Percentiles rank a stretch among this genome's conserved stretches.
Conservation (phyloP, 148 eudicot species). For the Rhododendron molle region DNA sequence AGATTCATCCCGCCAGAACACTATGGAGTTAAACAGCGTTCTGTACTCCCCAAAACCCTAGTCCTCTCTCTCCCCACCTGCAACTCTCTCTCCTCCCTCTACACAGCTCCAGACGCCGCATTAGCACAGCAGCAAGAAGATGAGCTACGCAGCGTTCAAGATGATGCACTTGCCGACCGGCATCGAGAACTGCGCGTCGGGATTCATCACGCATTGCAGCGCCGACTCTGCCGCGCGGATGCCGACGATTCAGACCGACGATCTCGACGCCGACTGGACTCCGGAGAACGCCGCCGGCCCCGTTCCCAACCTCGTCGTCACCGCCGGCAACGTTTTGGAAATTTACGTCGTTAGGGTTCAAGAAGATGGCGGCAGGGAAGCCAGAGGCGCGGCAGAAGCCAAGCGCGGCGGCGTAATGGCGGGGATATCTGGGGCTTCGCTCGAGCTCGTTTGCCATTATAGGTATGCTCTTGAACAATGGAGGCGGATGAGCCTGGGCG, state of each 20-base stretch:
- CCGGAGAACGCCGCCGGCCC: conserved; percentile 40
- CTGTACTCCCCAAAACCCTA: conserved; percentile 17
- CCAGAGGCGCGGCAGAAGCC: conserved; percentile 18
- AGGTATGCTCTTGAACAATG: conserved; percentile 31
- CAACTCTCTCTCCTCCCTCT: not conserved
- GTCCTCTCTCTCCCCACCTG: not conserved
- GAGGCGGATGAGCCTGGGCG: not conserved
- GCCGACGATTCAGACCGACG: conserved; percentile 45
- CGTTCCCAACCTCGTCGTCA: conserved; percentile 67
- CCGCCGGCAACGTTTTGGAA: conserved; percentile 75
- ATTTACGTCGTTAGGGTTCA: conserved; percentile 60
- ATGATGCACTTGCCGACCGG: conserved; percentile 91
- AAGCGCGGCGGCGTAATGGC: conserved; percentile 76
- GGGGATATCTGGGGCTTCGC: conserved; percentile 67
- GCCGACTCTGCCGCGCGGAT: conserved; percentile 52
- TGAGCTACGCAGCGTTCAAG: conserved; percentile 95
- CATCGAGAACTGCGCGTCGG: conserved; percentile 80
- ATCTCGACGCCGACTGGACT: conserved; percentile 59
- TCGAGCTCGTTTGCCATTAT: conserved; percentile 84
- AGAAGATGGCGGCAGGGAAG: conserved; percentile 27
- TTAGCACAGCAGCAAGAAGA: conserved; percentile 11
- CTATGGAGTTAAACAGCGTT: not conserved
- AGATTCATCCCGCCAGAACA: conserved; percentile 1
- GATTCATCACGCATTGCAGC: conserved; percentile 72
- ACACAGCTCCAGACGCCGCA: not conserved